Evolutionary conservation across 192 early-diverging fungal species (phyloP), one percentile per base, ranked within the genome.

Genomic region (Phycomyces nitens): DNA sequence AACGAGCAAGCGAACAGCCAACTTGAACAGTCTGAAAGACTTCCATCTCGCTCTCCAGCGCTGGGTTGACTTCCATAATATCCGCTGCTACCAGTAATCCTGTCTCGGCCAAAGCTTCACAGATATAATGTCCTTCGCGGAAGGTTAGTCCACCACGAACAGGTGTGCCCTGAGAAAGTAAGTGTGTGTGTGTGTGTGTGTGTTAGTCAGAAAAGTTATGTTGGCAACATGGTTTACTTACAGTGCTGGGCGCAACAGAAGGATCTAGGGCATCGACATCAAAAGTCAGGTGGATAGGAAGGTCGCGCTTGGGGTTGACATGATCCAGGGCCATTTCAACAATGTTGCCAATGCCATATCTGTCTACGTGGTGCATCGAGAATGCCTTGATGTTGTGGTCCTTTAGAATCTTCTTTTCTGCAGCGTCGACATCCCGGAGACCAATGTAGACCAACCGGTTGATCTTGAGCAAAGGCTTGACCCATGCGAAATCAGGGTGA

Each of bases 181-280:
- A 47, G 3, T 47, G 11, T 18, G 18, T 18, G 44, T 14, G 18
- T 47, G 44, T n/a, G 44, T 10, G 7, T 58, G 12, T 60, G 5
- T 60, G 6, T 14, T n/a, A n/a, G n/a, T n/a, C n/a, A n/a, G n/a
- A n/a, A n/a, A n/a, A n/a, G n/a, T n/a, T n/a, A n/a, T n/a, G n/a
- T n/a, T n/a, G n/a, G n/a, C n/a, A n/a, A n/a, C n/a, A n/a, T n/a
- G n/a, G 1, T 24, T 18, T 51, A 53, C 60, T 24, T 51, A 62
- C 60, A 2, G 96, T 98, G 1, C 91, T 88, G 21, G 96, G 96
- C 1, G 93, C 94, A n/a, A 98, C 92, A 16, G 88, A 82, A 24
- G 96, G 96, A 76, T 98, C 96, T 26, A 97, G 81, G 3, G 89
- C 95, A 80, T 98, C 96, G 22, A 98, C 96, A 68, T 98, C 96